phyloP scores from a whole-genome alignment of 805 yeast genomes.

The Myxozyma neglecta region DNA sequence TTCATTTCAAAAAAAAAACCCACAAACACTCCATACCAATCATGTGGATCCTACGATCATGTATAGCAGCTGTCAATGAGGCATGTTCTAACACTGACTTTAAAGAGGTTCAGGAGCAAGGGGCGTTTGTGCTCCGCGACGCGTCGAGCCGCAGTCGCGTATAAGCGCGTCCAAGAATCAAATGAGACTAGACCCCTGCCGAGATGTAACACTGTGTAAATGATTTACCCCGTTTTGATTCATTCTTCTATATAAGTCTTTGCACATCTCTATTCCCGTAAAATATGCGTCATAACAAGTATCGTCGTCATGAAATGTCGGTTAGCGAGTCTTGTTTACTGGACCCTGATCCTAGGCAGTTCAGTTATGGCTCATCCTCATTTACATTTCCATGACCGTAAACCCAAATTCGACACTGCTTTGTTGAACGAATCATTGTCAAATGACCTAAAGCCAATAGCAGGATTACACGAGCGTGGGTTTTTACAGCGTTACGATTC shows the following conservation, averaged over 20 bases:
- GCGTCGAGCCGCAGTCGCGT: slow-evolving; percentile 7
- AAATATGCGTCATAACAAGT: neutral
- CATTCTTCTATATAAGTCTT: neutral
- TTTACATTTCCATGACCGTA: neutral
- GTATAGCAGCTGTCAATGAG: too few relatives aligned
- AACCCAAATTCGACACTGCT: neutral
- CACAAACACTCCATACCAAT: too few relatives aligned
- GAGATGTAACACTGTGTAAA: neutral
- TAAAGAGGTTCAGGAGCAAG: too few relatives aligned
- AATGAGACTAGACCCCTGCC: neutral
- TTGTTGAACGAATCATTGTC: neutral
- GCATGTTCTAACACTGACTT: too few relatives aligned
- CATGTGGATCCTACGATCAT: too few relatives aligned
- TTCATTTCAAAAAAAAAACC: too few relatives aligned
- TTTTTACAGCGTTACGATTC: slow-evolving; percentile 1
- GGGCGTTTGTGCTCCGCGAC: neutral
- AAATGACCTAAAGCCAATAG: neutral
- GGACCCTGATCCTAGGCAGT: neutral
- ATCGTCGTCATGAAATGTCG: neutral
- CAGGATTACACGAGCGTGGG: neutral
- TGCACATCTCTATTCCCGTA: neutral
- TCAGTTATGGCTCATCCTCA: neutral
- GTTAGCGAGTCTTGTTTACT: neutral
- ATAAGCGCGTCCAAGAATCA: neutral
- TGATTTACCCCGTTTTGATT: neutral